Evolutionary conservation across 805 yeast genomes (phyloP), one percentile per base, ranked within the genome.

Genomic region (Zygoascus flipseniorum): DNA sequence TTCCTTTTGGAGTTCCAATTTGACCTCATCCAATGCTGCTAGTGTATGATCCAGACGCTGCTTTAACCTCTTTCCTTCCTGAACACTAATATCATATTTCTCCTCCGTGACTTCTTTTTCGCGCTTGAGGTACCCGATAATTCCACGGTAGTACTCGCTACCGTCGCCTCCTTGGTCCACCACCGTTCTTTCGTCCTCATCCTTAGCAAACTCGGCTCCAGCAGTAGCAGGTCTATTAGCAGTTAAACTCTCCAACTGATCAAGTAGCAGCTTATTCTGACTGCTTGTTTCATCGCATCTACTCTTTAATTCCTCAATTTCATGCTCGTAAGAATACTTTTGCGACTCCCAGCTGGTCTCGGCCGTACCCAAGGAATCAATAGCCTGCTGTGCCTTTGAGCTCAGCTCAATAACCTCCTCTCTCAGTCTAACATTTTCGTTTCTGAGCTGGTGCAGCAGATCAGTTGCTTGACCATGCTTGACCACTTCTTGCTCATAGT

Each of bases 51-150:
- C 73, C 43, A 85, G 69, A 41, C 76, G 75, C 54, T 78, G 79
- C 56, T 79, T 76, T 31, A 82, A 67, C 41, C 78, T 71, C 39
- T 71, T 73, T 53, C 76, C 75, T 59, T 86, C 93, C 54, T 81
- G 79, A 10, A 69, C 64, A 2, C 77, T 67, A 41, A 72, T 69
- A 47, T 78, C 79, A 31, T 81, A 70, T 60, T 82, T 85, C 8
- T 81, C 76, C 48, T 81, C 83, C 1, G 82, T 74, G 4, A 83
- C 72, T 57, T 89, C 95, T 61, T 83, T 85, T 59, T 87, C 95
- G 56, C 84, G 80, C 47, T 90, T 82, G 54, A 89, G 70, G 60
- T 77, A 82, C 1, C 75, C 64, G 37, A 89, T 69, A 28, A 88
- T 75, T 57, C 83, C 82, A 43, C 75, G 73, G 58, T 76, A 62